These are phyloP conservation scores for Malassezia sympodialis DNA, from an alignment of 1,284 basidiomycete genomes.

Conservation along the genomic window DNA sequence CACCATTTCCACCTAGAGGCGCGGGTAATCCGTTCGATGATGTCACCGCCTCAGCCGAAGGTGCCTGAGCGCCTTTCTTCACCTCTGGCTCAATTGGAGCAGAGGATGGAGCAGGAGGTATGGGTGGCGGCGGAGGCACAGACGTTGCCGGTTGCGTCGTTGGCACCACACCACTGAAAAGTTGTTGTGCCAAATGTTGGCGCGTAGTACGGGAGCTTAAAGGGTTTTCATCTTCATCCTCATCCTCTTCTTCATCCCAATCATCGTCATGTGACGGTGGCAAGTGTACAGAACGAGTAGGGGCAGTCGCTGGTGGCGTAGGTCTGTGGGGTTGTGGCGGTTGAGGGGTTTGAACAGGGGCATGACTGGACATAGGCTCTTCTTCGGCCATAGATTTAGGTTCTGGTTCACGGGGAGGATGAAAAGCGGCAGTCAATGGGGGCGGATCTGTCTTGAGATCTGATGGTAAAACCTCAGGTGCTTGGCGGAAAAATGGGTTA, in stretches of 20 bases:
- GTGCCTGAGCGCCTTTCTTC: background rate
- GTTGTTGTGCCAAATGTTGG: constrained; percentile 41
- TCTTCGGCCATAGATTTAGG: background rate
- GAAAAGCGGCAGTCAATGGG: background rate
- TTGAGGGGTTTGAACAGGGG: background rate
- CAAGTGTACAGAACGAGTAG: constrained; percentile 24
- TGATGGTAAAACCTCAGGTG: background rate
- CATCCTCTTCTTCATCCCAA: constrained; percentile 43
- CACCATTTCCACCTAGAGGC: constrained; percentile 30
- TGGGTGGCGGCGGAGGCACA: constrained; percentile 46
- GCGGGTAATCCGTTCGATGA: constrained; percentile 6
- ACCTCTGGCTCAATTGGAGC: background rate
- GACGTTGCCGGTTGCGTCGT: constrained; percentile 25
- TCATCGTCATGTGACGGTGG: constrained; percentile 41
- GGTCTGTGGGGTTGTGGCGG: constrained; percentile 22
- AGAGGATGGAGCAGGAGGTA: constrained; percentile 24
- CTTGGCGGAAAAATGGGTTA: background rate
- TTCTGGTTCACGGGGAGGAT: background rate
- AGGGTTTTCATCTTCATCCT: constrained; percentile 39
- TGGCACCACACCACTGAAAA: constrained; percentile 43
- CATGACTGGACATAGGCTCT: background rate
- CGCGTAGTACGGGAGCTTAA: constrained; percentile 40
- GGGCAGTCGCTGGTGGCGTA: constrained; percentile 12
- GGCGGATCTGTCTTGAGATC: background rate
- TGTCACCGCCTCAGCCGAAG: background rate